Conservation (phyloP, 2,329 filamentous ascomycete species). For the Penicillium sclerotigenum region DNA sequence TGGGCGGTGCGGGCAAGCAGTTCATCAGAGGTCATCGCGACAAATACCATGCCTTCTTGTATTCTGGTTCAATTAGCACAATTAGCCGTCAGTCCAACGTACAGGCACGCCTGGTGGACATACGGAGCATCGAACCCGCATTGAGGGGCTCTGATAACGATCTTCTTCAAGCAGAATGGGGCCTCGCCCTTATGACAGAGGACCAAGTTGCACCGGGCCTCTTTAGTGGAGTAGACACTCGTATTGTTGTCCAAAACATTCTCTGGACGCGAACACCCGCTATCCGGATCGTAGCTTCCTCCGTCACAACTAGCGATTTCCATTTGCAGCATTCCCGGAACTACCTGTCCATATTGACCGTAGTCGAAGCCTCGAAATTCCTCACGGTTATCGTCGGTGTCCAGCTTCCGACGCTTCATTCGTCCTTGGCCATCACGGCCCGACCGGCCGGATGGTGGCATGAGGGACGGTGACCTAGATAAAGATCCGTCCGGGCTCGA, state of each 20-base stretch:
- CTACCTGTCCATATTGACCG: conserved; percentile 81
- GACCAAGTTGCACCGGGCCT: conserved; percentile 82
- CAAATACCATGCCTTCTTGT: conserved; percentile 87
- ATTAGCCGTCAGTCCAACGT: conserved; percentile 31
- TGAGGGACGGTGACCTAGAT: conserved; percentile 23
- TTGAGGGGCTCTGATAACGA: conserved; percentile 82
- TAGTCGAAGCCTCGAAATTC: conserved; percentile 65
- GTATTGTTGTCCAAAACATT: conserved; percentile 80
- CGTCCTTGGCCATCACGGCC: conserved; percentile 44
- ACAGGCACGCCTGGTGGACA: conserved; percentile 38
- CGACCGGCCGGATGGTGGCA: conserved; percentile 24
- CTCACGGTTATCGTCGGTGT: conserved; percentile 56
- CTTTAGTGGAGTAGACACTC: conserved; percentile 86
- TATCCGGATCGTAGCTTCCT: conserved; percentile 59
- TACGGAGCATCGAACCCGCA: conserved; percentile 82
- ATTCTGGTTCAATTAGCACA: conserved; percentile 53
- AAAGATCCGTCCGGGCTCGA: conserved; percentile 20
- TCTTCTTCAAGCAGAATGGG: conserved; percentile 77
- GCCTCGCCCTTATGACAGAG: conserved; percentile 76
- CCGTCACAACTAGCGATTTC: conserved; percentile 88
- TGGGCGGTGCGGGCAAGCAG: conserved; percentile 68
- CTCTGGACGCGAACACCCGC: conserved; percentile 62
- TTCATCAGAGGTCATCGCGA: conserved; percentile 80
- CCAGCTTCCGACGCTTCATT: conserved; percentile 68
- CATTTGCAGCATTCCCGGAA: conserved; percentile 76